Conservation (phyloP, 2,329 filamentous ascomycete genomes). For the Sporothrix sp. region DNA sequence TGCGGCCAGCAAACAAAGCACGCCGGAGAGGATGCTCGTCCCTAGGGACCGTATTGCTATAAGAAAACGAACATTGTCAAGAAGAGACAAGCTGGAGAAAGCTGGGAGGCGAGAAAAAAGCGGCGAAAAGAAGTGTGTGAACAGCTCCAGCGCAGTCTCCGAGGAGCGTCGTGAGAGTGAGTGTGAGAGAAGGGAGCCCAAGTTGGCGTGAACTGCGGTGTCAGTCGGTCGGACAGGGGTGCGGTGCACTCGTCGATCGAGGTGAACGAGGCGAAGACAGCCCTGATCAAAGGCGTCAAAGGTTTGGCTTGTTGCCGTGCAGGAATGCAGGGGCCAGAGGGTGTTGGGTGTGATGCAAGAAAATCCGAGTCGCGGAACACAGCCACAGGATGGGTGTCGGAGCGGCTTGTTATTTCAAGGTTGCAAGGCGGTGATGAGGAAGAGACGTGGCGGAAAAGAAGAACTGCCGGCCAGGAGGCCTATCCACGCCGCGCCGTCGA, state of each 20-base stretch:
- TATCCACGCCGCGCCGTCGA: conserved; percentile 4
- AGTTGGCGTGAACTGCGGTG: not conserved
- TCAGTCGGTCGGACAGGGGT: not conserved
- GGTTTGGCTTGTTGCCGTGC: not conserved
- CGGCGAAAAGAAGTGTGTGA: not conserved
- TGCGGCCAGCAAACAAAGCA: not conserved
- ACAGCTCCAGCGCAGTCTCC: too few species aligned
- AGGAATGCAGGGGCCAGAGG: conserved; percentile 9
- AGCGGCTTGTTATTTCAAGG: not conserved
- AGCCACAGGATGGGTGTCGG: not conserved
- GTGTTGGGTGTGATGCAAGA: conserved; percentile 2
- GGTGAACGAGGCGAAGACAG: too few species aligned
- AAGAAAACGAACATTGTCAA: conserved; percentile 23
- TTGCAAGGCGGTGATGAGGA: not conserved
- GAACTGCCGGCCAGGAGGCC: conserved; percentile 6
- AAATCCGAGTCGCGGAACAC: not conserved
- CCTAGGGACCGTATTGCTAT: conserved; percentile 35
- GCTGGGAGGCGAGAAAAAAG: not conserved
- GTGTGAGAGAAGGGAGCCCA: not conserved
- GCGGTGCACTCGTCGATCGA: not conserved
- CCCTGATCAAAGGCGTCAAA: too few species aligned
- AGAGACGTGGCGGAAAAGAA: not conserved
- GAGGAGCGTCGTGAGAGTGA: not conserved
- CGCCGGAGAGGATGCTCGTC: conserved; percentile 26
- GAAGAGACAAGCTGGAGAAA: not conserved